Base-by-base conservation (phyloP, 2,329 filamentous ascomycete species). In the Fusarium gaditjirri region DNA sequence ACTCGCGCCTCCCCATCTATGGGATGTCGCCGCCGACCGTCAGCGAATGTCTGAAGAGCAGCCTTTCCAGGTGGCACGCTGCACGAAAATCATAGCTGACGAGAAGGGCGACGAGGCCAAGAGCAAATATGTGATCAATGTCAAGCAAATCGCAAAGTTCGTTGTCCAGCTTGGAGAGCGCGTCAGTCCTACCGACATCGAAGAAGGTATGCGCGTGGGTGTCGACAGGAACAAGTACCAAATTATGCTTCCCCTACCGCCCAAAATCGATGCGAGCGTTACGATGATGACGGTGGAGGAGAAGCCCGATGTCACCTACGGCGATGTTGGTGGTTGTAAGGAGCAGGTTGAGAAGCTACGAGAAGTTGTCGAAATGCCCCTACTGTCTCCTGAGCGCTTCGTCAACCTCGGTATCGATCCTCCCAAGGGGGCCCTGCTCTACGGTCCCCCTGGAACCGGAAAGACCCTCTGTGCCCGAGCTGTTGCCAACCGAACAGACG, bases 261-360 rank as follows among this genome's bases (percentile, higher is more conserved):
- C 96, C 39, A 99, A 98, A 88, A 99, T 99, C 85, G 96, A 99
- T 80, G 95, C 96, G 59, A 97, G 94, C 76, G 96, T 99, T 75
- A 99, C 96, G 42, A 99, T 99, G 96, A 99, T 99, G 96, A 98
- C 96, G 55, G 96, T 99, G 73, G 96, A 99, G 86, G 96, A 99
- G 86, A 99, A 99, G 87, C 96, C 96, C 21, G 96, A 99, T 82
- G 96, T 99, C 70, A 99, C 96, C 71, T 99, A 99, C 78, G 96
- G 96, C 77, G 96, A 99, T 86, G 95, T 99, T 43, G 96, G 96
- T 84, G 96, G 96, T 62, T 98, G 95, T 89, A 99, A 99, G 85
- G 96, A 99, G 84, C 96, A 99, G 84, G 97, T 99, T 43, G 96
- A 99, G 87, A 99, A 99, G 88, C 89, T 99, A 75, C 90, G 96